These are phyloP conservation scores for Rhododendron williamsianum DNA, from an alignment of 148 eudicot genomes.

Conservation along the genomic window DNA sequence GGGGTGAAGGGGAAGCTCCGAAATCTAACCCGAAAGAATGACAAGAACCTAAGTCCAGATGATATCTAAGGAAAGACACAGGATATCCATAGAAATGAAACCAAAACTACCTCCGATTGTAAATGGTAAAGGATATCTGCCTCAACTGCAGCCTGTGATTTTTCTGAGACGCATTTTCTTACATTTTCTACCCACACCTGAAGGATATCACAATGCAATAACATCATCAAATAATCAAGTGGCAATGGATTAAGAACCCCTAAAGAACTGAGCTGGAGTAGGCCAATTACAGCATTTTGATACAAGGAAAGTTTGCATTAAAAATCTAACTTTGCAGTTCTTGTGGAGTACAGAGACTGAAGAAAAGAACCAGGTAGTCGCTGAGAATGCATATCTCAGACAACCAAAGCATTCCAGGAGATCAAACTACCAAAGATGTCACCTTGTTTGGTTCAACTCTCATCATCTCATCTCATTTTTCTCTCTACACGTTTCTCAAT, in stretches of 20 bases:
- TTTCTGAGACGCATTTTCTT: conserved; percentile 55
- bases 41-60: conserved; percentile 3
- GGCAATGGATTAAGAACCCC: neutral
- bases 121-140: conserved; percentile 49
- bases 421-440: neutral
- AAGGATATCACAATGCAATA: conserved; percentile 12
- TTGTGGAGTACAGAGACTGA: neutral
- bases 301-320: neutral
- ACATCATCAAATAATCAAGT: conserved; percentile 10
- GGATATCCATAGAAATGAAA: neutral
- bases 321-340: neutral
- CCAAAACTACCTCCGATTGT: conserved; percentile 57
- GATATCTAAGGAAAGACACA: neutral
- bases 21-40: conserved; percentile 36
- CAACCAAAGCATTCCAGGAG: neutral
- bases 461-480: no score
- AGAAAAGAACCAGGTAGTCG: neutral
- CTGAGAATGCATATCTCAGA: neutral
- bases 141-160: conserved; percentile 54
- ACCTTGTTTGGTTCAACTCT: no score
- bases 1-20: conserved; percentile 53
- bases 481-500: no score
- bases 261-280: neutral
- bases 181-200: conserved; percentile 66
- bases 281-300: neutral